These are phyloP conservation scores for Microstroma glucosiphilum DNA, from an alignment of 1,284 basidiomycete species.

Conservation along the genomic window DNA sequence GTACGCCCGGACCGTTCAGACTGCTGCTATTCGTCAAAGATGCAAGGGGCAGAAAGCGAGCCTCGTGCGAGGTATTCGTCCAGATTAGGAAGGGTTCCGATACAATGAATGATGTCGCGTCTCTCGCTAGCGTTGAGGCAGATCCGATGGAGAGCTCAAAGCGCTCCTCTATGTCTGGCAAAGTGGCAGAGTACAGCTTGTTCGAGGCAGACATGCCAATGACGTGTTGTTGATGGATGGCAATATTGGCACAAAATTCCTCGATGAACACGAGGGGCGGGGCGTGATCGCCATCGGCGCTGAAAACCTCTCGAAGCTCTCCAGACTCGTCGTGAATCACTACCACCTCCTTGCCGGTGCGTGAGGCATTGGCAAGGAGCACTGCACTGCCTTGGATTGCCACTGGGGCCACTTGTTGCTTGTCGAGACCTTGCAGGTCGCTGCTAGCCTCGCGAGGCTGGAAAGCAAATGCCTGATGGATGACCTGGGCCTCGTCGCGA, in stretches of 20 bases:
- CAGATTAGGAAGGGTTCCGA: constrained; percentile 77
- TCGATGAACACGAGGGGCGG: not conserved
- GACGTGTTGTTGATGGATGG: not conserved
- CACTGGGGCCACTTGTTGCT: not conserved
- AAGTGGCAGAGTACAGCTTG: not conserved
- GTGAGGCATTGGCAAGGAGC: not conserved
- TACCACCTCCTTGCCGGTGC: not conserved
- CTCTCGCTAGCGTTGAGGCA: constrained; percentile 55
- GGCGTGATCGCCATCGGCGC: not conserved
- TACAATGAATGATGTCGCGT: constrained; percentile 73
- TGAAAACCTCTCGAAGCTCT: not conserved
- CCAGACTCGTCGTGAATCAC: not conserved
- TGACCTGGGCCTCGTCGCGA: not conserved
- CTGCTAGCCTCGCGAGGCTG: not conserved
- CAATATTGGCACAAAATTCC: not conserved
- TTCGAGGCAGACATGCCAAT: not conserved
- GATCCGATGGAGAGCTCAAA: not conserved
- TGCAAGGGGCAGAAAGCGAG: constrained; percentile 65
- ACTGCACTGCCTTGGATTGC: not conserved
- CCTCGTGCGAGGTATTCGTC: constrained; percentile 77
- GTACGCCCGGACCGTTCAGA: not conserved
- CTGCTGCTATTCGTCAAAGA: constrained; percentile 26
- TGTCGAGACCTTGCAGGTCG: not conserved
- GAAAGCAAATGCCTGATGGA: not conserved
- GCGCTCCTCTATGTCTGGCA: not conserved